Percentiles rank a stretch among this genome's conserved stretches.
phyloP scores from a whole-genome alignment of 2,329 filamentous ascomycete genomes.

The Fusarium sp. region DNA sequence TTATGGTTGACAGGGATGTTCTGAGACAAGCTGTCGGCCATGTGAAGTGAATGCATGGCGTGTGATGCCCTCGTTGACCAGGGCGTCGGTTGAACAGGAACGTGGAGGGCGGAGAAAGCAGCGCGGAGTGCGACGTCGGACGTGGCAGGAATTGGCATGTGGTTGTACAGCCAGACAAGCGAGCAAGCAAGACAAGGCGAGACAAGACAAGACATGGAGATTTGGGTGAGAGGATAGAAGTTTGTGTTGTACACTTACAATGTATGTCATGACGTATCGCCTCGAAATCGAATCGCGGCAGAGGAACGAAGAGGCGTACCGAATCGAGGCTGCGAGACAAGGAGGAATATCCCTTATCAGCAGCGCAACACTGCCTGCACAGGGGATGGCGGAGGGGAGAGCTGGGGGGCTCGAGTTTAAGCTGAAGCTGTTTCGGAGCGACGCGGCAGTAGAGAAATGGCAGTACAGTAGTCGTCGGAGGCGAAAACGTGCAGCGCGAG shows the following conservation, averaged over 20 bases:
- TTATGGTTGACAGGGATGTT: slow-evolving; percentile 33
- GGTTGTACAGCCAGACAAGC: slow-evolving; percentile 27
- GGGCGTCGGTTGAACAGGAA: slow-evolving; percentile 39
- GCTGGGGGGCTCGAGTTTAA: slow-evolving; percentile 24
- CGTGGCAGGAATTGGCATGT: slow-evolving; percentile 42
- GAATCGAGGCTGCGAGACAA: slow-evolving; percentile 34
- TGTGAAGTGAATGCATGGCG: slow-evolving; percentile 40
- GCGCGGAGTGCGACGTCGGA: slow-evolving; percentile 43
- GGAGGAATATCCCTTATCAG: slow-evolving; percentile 30
- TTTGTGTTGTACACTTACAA: slow-evolving; percentile 52
- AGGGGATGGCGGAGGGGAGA: slow-evolving; percentile 1
- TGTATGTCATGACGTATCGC: slow-evolving; percentile 57
- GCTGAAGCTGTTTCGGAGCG: slow-evolving; percentile 30
- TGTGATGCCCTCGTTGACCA: slow-evolving; percentile 38
- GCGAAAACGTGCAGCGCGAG: slow-evolving; percentile 18
- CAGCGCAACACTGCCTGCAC: slow-evolving; percentile 32
- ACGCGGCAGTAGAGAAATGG: slow-evolving; percentile 6
- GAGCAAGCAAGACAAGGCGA: slow-evolving; percentile 8
- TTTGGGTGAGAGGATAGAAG: slow-evolving; percentile 26
- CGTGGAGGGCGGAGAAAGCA: slow-evolving; percentile 36
- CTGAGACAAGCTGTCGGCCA: slow-evolving; percentile 30
- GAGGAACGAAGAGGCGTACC: slow-evolving; percentile 12
- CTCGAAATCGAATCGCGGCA: slow-evolving; percentile 37
- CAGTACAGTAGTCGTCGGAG: slow-evolving; percentile 8
- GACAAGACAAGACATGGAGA: slow-evolving; percentile 28